Evolutionary conservation across 2,329 filamentous ascomycete species (phyloP), one percentile per base, ranked within the genome.

Genomic region (Phaeoacremonium minimum): DNA sequence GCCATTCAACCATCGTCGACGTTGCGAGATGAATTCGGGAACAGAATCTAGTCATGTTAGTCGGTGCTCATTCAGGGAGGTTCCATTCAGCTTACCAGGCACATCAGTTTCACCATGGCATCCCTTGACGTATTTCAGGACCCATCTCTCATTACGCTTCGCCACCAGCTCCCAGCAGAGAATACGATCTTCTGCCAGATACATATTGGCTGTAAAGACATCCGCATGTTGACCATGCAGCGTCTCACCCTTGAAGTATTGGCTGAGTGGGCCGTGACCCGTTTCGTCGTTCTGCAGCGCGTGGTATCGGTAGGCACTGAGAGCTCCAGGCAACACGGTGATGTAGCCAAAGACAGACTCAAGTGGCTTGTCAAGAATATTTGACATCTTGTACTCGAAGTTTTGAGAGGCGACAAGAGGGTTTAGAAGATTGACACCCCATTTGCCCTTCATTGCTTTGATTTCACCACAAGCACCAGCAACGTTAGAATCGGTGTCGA

Each of bases 361-460:
- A 3, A 98, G 70, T 1, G 93, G 93, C 61, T 98, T 98, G 59
- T 98, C 93, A 17, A 98, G 73, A 52, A 98, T 98, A 52, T 98
- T 98, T 28, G 89, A 95, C 88, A 98, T 96, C 64, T 98, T 98
- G 71, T 98, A 98, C 68, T 98, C 93, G 49, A 98, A 98, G 58
- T 98, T 98, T 53, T 98, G 93, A 31, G 89, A 95, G 0, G 93
- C 93, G 13, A 98, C 91, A 6, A 98, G 72, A 0, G 93, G 93
- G 52, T 98, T 98, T 31, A 98, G 69, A 13, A 98, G 73, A 44
- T 91, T 88, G 5, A 80, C 69, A 55, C 88, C 90, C 16, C 77
- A 81, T 47, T 83, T 87, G 7, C 93, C 93, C 60, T 96, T 95
- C 65, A 95, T 95, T 1, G 93, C 93, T 58, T 91, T 95, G 62